Percentiles rank a stretch among this genome's conserved stretches.
phyloP scores from a whole-genome alignment of 2,329 filamentous ascomycete genomes.

The Fusarium subglutinans region DNA sequence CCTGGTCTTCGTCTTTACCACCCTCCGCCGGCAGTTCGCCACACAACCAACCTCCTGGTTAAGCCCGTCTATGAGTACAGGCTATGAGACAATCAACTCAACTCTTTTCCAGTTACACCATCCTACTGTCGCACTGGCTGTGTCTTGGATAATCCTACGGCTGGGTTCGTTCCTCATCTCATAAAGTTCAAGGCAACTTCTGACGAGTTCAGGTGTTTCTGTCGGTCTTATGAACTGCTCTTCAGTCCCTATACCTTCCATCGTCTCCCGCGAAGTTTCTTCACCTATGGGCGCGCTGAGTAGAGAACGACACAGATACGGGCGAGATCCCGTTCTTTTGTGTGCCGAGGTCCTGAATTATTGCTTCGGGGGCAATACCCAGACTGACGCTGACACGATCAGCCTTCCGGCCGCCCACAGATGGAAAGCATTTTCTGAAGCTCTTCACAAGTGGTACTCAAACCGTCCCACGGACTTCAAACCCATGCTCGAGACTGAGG shows the following conservation, averaged over 20 bases:
- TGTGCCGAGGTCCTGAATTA: conserved; percentile 49
- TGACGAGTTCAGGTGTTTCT: conserved; percentile 38
- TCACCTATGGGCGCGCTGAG: conserved; percentile 29
- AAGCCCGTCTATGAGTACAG: conserved; percentile 25
- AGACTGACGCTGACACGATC: conserved; percentile 13
- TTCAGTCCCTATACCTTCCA: conserved; percentile 39
- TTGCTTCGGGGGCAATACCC: conserved; percentile 34
- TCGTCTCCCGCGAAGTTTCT: conserved; percentile 28
- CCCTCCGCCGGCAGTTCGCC: conserved; percentile 26
- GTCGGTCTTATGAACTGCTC: conserved; percentile 42
- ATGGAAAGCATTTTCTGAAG: conserved; percentile 46
- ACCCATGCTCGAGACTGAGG: conserved; percentile 48
- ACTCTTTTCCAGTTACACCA: conserved; percentile 25
- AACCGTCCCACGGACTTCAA: conserved; percentile 46
- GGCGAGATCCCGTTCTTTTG: conserved; percentile 44
- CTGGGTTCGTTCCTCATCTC: conserved; percentile 33
- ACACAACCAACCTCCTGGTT: conserved; percentile 34
- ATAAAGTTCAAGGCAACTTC: not conserved
- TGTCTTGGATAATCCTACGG: conserved; percentile 41
- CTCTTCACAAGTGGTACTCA: conserved; percentile 47
- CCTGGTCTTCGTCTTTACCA: conserved; percentile 19
- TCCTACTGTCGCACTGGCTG: conserved; percentile 20
- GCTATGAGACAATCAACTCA: conserved; percentile 24
- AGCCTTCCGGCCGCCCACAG: conserved; percentile 35
- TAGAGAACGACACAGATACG: conserved; percentile 33